These are phyloP conservation scores for Nannizziopsis barbatae DNA, from an alignment of 2,329 filamentous ascomycete species.

Conservation along the genomic window DNA sequence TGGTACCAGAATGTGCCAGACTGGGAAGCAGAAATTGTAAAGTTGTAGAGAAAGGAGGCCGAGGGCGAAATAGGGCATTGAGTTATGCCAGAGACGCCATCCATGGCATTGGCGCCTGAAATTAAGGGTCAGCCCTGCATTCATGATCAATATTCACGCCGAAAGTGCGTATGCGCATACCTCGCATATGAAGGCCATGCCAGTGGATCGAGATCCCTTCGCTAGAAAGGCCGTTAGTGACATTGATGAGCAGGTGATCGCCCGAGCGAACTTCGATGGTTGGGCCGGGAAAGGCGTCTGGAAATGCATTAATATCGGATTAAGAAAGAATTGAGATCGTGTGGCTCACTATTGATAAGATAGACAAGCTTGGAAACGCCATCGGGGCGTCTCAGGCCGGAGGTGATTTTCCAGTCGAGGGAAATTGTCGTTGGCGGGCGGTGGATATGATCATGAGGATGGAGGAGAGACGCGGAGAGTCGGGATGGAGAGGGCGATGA, in stretches of 20 bases:
- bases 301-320: background rate
- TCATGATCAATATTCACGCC: background rate
- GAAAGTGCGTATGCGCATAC: conserved; percentile 17
- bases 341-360: conserved; percentile 37
- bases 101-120: conserved; percentile 21
- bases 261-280: conserved; percentile 40
- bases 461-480: conserved; percentile 20
- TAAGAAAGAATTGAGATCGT: conserved; percentile 2
- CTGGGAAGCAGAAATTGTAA: conserved; percentile 31
- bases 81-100: conserved; percentile 46
- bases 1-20: conserved; percentile 42
- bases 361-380: conserved; percentile 42
- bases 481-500: background rate
- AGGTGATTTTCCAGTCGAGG: conserved; percentile 35
- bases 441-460: conserved; percentile 35
- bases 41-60: conserved; percentile 33
- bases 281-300: conserved; percentile 39
- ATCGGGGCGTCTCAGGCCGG: conserved; percentile 34
- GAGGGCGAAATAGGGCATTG: conserved; percentile 59
- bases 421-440: conserved; percentile 27
- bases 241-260: conserved; percentile 35
- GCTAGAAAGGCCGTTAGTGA: conserved; percentile 32
- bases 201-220: conserved; percentile 38
- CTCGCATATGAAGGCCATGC: conserved; percentile 38
- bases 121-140: background rate